phyloP scores from a whole-genome alignment of 2,329 filamentous ascomycete genomes.

The Diaporthe batatas region DNA sequence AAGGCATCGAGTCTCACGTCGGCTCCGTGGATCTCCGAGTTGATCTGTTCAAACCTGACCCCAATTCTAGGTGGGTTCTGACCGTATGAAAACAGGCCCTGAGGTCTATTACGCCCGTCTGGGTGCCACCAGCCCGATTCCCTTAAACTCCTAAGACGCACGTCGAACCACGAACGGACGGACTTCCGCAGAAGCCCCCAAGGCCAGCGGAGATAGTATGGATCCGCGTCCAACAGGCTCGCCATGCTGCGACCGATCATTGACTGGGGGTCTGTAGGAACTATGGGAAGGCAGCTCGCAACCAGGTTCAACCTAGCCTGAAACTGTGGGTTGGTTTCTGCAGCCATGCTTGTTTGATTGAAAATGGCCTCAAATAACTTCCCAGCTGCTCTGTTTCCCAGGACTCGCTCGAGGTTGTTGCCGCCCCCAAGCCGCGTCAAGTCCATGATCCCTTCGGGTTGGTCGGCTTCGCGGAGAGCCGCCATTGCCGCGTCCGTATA shows the following conservation, averaged over 20 bases:
- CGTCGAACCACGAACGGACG: not conserved
- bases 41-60: not conserved
- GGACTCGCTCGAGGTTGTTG: not conserved
- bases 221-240: too few relatives aligned
- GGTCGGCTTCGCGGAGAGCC: not conserved
- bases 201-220: not conserved
- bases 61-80: accelerated
- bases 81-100: too few relatives aligned
- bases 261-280: too few relatives aligned
- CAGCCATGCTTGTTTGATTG: not conserved
- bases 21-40: not conserved
- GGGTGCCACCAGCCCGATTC: not conserved
- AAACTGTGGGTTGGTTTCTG: not conserved
- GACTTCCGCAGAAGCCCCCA: not conserved
- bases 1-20: conserved; percentile 13
- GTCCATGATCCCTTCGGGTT: not conserved
- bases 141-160: not conserved
- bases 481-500: too few relatives aligned
- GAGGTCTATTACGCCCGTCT: not conserved
- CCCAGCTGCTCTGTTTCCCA: not conserved
- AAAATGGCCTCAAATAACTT: not conserved
- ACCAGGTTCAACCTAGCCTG: too few relatives aligned
- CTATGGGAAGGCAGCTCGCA: too few relatives aligned
- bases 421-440: not conserved
- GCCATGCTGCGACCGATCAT: too few relatives aligned